Evolutionary conservation across 345 rosid genomes (phyloP).

Genomic region (Heritiera littoralis): DNA sequence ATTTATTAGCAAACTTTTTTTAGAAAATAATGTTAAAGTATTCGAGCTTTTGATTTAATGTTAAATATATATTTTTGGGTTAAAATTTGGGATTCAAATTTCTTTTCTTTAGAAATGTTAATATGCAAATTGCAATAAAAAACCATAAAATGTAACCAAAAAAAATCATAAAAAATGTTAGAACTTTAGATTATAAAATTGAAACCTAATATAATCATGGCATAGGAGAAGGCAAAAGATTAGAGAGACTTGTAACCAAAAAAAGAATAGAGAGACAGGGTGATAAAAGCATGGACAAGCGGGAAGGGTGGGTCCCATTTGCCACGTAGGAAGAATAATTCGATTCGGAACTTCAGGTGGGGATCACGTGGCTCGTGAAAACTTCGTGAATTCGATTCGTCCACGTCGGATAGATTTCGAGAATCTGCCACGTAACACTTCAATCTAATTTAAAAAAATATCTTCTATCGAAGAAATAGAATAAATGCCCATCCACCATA

Average conservation of each 20-base stretch:
- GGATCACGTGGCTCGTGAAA: constrained; percentile 45
- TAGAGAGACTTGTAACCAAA: no score
- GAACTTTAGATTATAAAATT: not conserved
- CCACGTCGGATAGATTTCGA: constrained; percentile 48
- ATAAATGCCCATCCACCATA: not conserved
- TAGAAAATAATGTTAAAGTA: not conserved
- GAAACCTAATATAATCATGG: not conserved
- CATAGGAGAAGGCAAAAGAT: not conserved
- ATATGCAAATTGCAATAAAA: not conserved
- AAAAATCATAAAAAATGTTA: not conserved
- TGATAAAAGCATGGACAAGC: not conserved
- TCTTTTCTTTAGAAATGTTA: not conserved
- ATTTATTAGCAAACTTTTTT: no score
- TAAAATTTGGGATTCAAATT: not conserved
- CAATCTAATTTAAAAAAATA: constrained; percentile 24
- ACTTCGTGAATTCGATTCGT: constrained; percentile 25
- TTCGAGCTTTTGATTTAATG: not conserved
- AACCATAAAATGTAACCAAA: no score
- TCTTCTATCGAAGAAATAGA: constrained; percentile 7
- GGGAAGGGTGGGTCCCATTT: not conserved
- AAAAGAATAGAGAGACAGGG: not conserved
- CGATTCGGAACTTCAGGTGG: not conserved
- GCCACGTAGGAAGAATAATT: not conserved
- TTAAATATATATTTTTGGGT: not conserved
- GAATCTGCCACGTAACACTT: constrained; percentile 44